phyloP scores from a whole-genome alignment of 441 rosid genomes.

The Erysimum pusillum region DNA sequence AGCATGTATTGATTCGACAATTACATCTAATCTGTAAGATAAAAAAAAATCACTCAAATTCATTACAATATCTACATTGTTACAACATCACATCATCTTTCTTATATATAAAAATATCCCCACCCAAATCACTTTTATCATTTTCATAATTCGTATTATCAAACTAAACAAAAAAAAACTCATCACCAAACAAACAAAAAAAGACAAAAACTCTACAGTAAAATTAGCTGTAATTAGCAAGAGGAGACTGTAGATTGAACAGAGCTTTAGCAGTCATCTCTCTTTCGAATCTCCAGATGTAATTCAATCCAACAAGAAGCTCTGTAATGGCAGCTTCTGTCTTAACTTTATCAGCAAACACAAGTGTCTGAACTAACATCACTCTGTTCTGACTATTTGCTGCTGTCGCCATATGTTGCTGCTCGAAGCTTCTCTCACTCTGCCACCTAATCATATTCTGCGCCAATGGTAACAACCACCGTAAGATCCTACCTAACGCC shows the following conservation, averaged over 20 bases:
- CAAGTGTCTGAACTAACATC: slow-evolving; percentile 79
- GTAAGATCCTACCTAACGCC: slow-evolving; percentile 75
- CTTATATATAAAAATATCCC: slow-evolving; percentile 28
- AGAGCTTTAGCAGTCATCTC: slow-evolving; percentile 93
- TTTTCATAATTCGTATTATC: slow-evolving; percentile 37
- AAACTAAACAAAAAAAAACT: slow-evolving; percentile 29
- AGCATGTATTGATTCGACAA: not conserved
- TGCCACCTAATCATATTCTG: slow-evolving; percentile 99
- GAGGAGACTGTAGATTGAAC: slow-evolving; percentile 59
- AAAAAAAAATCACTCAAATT: slow-evolving; percentile 21
- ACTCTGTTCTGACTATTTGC: slow-evolving; percentile 54
- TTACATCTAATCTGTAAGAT: not conserved
- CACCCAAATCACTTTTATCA: slow-evolving; percentile 31
- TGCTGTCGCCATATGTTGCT: slow-evolving; percentile 61
- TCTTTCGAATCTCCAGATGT: slow-evolving; percentile 94
- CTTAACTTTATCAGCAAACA: slow-evolving; percentile 82
- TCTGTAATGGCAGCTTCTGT: slow-evolving; percentile 93
- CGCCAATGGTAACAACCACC: slow-evolving; percentile 89
- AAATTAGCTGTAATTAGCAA: slow-evolving; percentile 48
- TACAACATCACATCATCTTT: slow-evolving; percentile 22
- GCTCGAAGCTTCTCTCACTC: slow-evolving; percentile 92
- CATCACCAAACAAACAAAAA: slow-evolving; percentile 42
- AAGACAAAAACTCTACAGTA: slow-evolving; percentile 52
- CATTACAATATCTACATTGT: slow-evolving; percentile 30
- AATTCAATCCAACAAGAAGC: slow-evolving; percentile 92